Evolutionary conservation across 441 rosid genomes (phyloP).

Genomic region (Gossypium laxum): DNA sequence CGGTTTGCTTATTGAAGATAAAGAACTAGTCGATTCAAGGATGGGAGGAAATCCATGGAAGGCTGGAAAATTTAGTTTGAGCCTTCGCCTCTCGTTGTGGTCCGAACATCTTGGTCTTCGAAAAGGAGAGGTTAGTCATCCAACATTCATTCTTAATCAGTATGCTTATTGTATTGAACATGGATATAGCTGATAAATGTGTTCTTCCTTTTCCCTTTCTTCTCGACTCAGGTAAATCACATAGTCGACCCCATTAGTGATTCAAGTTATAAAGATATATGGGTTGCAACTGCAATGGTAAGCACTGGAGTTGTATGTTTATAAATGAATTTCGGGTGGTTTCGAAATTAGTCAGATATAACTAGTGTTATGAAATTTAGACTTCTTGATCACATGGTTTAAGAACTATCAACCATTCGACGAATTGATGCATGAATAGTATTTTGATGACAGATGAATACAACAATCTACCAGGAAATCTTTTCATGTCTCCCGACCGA

Average conservation of each 20-base stretch:
- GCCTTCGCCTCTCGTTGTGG: conserved; percentile 93
- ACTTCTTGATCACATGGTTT: background rate
- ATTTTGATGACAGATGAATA: conserved; percentile 28
- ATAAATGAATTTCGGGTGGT: background rate
- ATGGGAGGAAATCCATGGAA: conserved; percentile 94
- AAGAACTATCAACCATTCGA: background rate
- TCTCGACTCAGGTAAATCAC: conserved; percentile 40
- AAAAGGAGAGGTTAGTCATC: conserved; percentile 53
- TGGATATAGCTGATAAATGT: background rate
- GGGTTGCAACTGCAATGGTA: conserved; percentile 89
- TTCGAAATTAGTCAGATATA: too few species aligned
- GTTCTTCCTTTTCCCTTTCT: background rate
- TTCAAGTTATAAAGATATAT: conserved; percentile 73
- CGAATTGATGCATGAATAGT: background rate
- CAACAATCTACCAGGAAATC: conserved; percentile 76
- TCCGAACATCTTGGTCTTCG: conserved; percentile 90
- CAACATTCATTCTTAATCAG: background rate
- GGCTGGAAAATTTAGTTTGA: conserved; percentile 72
- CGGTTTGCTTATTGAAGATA: conserved; percentile 79
- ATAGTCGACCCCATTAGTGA: conserved; percentile 72
- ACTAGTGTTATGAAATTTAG: background rate
- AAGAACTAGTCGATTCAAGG: conserved; percentile 61
- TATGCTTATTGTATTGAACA: conserved; percentile 2
- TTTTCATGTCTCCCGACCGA: conserved; percentile 88
- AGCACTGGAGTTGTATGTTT: conserved; percentile 16